Evolutionary conservation across 1,139 yeast genomes (phyloP), one percentile per base, ranked within the genome.

Genomic region (Saccharomyces hybrid): DNA sequence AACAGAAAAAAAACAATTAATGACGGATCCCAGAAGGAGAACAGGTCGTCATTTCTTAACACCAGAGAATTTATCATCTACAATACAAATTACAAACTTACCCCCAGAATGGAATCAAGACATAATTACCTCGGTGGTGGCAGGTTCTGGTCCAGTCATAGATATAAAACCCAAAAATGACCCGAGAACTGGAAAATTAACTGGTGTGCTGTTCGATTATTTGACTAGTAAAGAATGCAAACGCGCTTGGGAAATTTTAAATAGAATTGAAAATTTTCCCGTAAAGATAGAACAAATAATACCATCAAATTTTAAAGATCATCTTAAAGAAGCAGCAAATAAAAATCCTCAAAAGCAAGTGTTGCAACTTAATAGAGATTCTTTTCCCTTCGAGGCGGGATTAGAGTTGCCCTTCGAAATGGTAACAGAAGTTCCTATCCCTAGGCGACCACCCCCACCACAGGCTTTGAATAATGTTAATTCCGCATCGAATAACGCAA

Each of bases 361-460:
- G 32, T 49, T 69, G 23, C 62, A 63, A 50, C 55, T 69, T 38
- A 60, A 62, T 34, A 61, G 73, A 53, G 70, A 67, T 25, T 53
- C 63, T 7, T 69, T 60, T 51, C 73, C 73, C 7, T 67, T 68
- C 68, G 62, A 59, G 38, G 53, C 55, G 25, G 59, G 59, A 20
- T 54, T 69, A 48, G 70, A 69, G 50, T 55, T 69, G 41, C 71
- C 71, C 14, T 68, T 68, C 52, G 71, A 66, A 53, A 65, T 69
- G 69, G 63, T 69, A 5, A 62, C 68, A 9, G 69, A 62, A 44
- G 68, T 68, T 1, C 73, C 73, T 1, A 54, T 69, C n/a, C 69
- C 70, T 23, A 59, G 68, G 49, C 63, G 58, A 51, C 69, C 70
- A 2, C 53, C 59, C 4, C 47, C 55, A 1, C 14, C 63, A 2